These are phyloP conservation scores for Colletotrichum tropicale DNA, from an alignment of 2,329 filamentous ascomycete genomes.

Conservation along the genomic window DNA sequence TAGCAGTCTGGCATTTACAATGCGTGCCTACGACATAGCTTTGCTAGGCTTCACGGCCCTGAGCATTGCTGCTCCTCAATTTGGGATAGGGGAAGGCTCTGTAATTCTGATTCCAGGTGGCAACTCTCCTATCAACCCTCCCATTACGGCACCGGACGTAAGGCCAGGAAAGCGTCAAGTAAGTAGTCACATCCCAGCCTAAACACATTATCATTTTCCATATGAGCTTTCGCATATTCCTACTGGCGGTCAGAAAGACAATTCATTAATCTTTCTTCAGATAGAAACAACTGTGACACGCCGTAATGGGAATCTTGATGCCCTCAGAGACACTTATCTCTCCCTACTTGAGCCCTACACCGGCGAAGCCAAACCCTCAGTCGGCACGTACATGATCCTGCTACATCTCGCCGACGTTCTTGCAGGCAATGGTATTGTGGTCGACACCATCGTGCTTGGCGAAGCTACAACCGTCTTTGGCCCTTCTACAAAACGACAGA, in stretches of 20 bases:
- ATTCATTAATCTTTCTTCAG: neutral
- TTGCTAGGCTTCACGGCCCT: neutral
- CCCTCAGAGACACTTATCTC: neutral
- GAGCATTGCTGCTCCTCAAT: neutral
- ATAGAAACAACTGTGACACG: neutral
- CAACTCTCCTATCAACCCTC: neutral
- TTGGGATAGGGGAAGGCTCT: neutral
- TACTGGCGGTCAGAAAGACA: no score
- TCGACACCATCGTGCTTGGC: constrained; percentile 10
- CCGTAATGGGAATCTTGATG: neutral
- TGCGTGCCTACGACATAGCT: neutral
- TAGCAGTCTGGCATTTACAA: neutral
- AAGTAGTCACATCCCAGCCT: neutral
- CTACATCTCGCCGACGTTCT: constrained; percentile 20
- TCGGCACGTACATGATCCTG: constrained; percentile 11
- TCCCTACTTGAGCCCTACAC: neutral
- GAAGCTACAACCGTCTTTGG: neutral
- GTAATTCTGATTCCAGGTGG: neutral
- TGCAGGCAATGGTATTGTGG: constrained; percentile 3
- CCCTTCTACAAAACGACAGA: constrained; percentile 16
- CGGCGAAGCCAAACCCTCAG: neutral
- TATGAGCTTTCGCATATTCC: rapidly evolving
- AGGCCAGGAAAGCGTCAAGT: neutral
- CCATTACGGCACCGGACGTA: neutral
- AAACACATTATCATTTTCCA: rapidly evolving